Evolutionary conservation across 2,329 filamentous ascomycete genomes (phyloP).

Genomic region (Hymenotorrendiella dingleyae): DNA sequence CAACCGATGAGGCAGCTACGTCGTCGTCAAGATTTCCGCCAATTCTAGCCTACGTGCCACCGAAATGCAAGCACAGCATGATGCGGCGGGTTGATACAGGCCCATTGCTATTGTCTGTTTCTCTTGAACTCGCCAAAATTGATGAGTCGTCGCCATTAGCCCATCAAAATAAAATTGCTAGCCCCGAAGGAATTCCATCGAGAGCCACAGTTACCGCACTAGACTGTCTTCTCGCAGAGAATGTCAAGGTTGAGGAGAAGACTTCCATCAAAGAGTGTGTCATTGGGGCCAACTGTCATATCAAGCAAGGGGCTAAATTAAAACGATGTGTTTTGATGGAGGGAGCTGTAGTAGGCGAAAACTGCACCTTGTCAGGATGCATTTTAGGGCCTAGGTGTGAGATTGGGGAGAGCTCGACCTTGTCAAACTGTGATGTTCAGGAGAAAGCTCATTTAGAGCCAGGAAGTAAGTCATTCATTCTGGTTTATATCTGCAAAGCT

Average conservation of each 20-base stretch:
- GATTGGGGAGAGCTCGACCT: constrained; percentile 72
- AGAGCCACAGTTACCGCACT: constrained; percentile 75
- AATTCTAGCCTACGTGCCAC: constrained; percentile 78
- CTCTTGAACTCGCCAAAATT: constrained; percentile 80
- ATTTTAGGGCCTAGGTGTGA: constrained; percentile 76
- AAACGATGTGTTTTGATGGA: constrained; percentile 92
- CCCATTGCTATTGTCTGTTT: constrained; percentile 72
- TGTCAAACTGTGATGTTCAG: constrained; percentile 89
- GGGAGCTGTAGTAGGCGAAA: constrained; percentile 76
- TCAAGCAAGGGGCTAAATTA: constrained; percentile 78
- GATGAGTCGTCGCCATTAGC: constrained; percentile 64
- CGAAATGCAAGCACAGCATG: constrained; percentile 41
- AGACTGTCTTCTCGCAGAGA: constrained; percentile 80
- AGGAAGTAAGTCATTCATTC: constrained; percentile 50
- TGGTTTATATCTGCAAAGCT: constrained; percentile 9
- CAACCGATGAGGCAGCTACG: constrained; percentile 5
- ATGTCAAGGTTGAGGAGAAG: constrained; percentile 84
- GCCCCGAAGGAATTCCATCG: constrained; percentile 73
- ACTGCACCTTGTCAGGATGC: constrained; percentile 79
- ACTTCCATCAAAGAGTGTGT: constrained; percentile 89
- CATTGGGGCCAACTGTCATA: constrained; percentile 80
- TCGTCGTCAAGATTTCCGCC: constrained; percentile 50
- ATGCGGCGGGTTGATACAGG: constrained; percentile 87
- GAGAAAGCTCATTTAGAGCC: constrained; percentile 81
- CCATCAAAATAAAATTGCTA: constrained; percentile 72